These are phyloP conservation scores for Mycena chlorophos DNA, from an alignment of 768 basidiomycete genomes.

Conservation along the genomic window DNA sequence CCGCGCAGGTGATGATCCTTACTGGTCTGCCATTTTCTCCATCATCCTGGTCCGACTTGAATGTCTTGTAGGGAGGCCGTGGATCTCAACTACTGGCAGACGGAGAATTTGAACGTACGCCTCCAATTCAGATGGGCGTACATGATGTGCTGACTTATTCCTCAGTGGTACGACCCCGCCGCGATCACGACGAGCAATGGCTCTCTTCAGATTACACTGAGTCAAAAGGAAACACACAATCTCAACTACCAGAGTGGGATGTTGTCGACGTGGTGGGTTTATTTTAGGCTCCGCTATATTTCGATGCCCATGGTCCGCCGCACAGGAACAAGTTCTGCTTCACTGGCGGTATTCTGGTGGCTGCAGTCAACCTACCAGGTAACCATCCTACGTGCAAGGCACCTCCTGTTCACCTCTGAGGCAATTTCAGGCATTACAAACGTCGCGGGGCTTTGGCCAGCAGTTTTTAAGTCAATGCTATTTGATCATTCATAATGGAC, in stretches of 20 bases:
- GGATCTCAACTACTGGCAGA: constrained; percentile 76
- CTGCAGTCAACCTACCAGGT: constrained; percentile 69
- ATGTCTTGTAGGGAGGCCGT: constrained; percentile 89
- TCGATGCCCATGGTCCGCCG: constrained; percentile 25
- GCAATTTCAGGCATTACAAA: constrained; percentile 66
- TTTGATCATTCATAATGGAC: neutral
- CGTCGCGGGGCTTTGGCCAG: constrained; percentile 63
- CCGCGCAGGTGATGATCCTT: constrained; percentile 16
- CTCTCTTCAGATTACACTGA: constrained; percentile 72
- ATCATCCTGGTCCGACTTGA: constrained; percentile 25
- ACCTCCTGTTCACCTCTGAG: constrained; percentile 45
- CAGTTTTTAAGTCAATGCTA: neutral
- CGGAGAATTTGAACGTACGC: constrained; percentile 28
- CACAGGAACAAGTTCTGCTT: constrained; percentile 95
- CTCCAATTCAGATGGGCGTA: neutral
- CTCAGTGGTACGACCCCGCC: constrained; percentile 81
- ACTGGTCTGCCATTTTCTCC: constrained; percentile 5
- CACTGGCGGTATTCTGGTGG: constrained; percentile 79
- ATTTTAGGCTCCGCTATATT: neutral
- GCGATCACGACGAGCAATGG: constrained; percentile 76
- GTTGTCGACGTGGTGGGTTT: constrained; percentile 44
- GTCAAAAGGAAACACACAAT: constrained; percentile 62
- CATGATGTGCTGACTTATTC: constrained; percentile 1
- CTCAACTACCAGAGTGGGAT: constrained; percentile 74
- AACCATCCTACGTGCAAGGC: neutral